Base-by-base conservation (phyloP, 306 rosid species). In the Prunus davidiana region DNA sequence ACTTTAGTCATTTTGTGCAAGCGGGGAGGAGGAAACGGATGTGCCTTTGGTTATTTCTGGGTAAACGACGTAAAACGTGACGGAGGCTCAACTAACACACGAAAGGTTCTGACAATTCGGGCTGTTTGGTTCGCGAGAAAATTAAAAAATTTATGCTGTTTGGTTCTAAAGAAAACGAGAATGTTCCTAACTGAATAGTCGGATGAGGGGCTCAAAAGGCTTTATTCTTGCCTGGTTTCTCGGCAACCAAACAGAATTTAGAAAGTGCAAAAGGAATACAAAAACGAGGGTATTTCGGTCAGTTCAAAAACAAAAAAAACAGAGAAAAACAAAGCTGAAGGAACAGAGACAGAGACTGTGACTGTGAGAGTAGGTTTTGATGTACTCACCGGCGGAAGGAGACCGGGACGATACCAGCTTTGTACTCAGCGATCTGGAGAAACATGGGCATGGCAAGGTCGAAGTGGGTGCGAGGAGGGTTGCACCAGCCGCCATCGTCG, bases 381-480 rank as follows among this genome's bases (percentile, higher is more conserved):
- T 12, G 2, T 6, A 77, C 89, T 90, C 63, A 95, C 98, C 98
- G 91, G 89, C 97, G 97, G 87, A 78, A 90, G 18, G 89, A 27
- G 60, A 95, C 97, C 34, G 99, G 99, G 38, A 95, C 99, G 24
- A 95, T 95, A 64, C 99, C 99, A 77, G 97, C 99, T 4, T 90
- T 92, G 86, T 95, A 95, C 78, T 92, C 87, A 19, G 99, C 99
- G 83, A 95, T 89, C 83, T 95, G 90, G 78, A 95, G 97, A 80
- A 95, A 92, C 96, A 92, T 89, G 62, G 99, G 99, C 99, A 95
- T 95, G 75, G 99, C 97, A 18, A 95, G 99, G 76, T 95, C 99
- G 74, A 95, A 95, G 77, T 95, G 99, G 1, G 90, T 74, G 15
- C 99, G 86, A 15, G 99, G 99, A 22, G 99, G 99, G 83, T 95